Evolutionary conservation across 345 rosid genomes (phyloP), one percentile per base, ranked within the genome.

Genomic region (Melastoma malabathricum): DNA sequence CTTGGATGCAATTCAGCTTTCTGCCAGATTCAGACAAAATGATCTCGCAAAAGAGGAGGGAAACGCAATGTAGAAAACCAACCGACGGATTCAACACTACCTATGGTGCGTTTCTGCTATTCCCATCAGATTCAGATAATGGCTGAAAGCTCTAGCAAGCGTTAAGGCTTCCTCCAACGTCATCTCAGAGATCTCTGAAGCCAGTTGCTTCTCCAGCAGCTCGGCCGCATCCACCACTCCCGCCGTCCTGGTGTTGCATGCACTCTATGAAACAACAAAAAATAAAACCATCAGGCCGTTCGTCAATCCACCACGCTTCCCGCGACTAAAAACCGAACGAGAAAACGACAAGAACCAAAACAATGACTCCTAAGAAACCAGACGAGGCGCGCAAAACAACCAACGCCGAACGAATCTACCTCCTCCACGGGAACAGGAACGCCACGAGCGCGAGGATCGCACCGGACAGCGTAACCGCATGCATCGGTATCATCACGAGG

Each of bases 21-120:
- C 31, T 27, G 31, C 31, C 31, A 2, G 31, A 27, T 6, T 2
- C 31, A 6, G 3, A 2, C 31, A 3, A 27, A 27, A 27, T 27
- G 4, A 6, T 27, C 31, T 6, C 3, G 31, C 31, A 27, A 27
- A 27, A 6, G 4, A 27, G 6, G 31, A 27, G 31, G 4, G 6
- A 47, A 17, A 3, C 3, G 12, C 13, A 6, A 47, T 47, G 49
- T 47, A 48, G 15, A 56, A 51, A 10, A 27, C 38, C 8, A 50
- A 50, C 17, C 14, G 51, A 44, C 15, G 18, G 34, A 23, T 23
- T 19, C 39, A 15, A 53, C 29, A 27, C 48, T 58, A 85, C 97
- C 97, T 72, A 68, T 84, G 98, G 69, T 90, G 94, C 45, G 96
- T 86, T 65, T 90, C 98, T 5, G 96, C 96, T 58, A 86, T 80